Evolutionary conservation across 768 basidiomycete genomes (phyloP).

Genomic region (Mycena albidolilacea): DNA sequence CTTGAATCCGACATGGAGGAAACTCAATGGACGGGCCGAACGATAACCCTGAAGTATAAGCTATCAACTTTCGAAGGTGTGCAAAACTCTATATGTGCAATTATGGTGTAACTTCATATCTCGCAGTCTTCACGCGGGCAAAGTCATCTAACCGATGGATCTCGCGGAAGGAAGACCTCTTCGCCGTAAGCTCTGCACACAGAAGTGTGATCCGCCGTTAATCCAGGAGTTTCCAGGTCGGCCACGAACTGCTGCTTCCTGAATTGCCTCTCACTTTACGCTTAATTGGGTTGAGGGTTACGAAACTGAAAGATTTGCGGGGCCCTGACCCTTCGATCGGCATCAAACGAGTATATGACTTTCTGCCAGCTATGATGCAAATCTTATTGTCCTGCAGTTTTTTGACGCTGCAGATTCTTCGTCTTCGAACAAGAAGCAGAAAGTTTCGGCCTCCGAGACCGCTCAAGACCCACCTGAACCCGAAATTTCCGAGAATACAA

Average conservation of each 20-base stretch:
- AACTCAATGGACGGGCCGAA: conserved; percentile 89
- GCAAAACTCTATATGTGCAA: conserved; percentile 17
- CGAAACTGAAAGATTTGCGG: conserved; percentile 89
- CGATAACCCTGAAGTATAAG: conserved; percentile 94
- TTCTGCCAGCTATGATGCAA: neutral
- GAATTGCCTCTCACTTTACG: conserved; percentile 87
- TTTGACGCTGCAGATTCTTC: conserved; percentile 59
- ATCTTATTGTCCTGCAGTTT: conserved; percentile 60
- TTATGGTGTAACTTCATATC: neutral
- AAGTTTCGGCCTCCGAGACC: conserved; percentile 36
- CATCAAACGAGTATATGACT: conserved; percentile 77
- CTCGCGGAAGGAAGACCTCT: conserved; percentile 84
- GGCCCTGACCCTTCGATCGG: conserved; percentile 62
- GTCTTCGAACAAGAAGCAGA: conserved; percentile 59
- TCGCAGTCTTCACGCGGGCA: conserved; percentile 83
- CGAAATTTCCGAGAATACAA: neutral
- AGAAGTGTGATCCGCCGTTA: conserved; percentile 34
- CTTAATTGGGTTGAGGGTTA: conserved; percentile 90
- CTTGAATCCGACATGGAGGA: conserved; percentile 85
- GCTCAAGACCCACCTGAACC: neutral
- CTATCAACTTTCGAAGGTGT: conserved; percentile 89
- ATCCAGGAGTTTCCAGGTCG: conserved; percentile 63
- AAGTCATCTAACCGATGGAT: conserved; percentile 85
- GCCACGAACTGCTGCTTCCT: conserved; percentile 84
- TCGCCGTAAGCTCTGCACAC: conserved; percentile 65